Percentiles rank a stretch among this genome's conserved stretches.
Conservation (phyloP, 768 basidiomycete species). For the Peribolospora kevripleyi region DNA sequence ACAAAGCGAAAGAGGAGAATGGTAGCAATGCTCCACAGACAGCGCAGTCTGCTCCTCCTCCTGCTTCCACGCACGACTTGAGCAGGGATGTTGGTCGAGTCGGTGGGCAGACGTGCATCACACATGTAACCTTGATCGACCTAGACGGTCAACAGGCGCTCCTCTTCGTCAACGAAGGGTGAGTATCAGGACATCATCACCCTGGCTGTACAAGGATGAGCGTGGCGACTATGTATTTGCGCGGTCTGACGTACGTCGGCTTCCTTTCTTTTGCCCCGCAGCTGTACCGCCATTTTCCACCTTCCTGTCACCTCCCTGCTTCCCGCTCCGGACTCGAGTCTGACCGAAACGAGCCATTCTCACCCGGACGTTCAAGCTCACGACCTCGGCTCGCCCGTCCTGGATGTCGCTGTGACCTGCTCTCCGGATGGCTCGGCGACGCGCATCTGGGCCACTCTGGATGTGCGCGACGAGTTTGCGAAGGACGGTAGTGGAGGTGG, state of each 20-base stretch:
- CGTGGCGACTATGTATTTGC: too few relatives aligned
- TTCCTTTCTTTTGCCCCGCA: neutral
- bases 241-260: constrained; percentile 1
- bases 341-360: neutral
- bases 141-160: too few relatives aligned
- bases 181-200: too few relatives aligned
- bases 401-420: neutral
- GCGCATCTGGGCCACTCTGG: too few relatives aligned
- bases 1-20: constrained; percentile 3
- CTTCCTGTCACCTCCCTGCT: constrained; percentile 4
- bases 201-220: too few relatives aligned
- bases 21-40: neutral
- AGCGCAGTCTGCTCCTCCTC: neutral
- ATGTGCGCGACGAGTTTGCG: too few relatives aligned
- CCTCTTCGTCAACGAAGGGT: too few relatives aligned
- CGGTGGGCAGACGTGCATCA: neutral
- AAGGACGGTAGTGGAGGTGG: too few relatives aligned
- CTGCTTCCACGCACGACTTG: neutral
- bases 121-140: neutral
- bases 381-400: constrained; percentile 4
- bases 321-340: neutral
- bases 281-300: constrained; percentile 7
- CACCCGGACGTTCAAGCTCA: neutral
- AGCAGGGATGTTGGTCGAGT: neutral
- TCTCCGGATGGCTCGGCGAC: too few relatives aligned